Base-by-base conservation (phyloP, 2,329 filamentous ascomycete species). In the Epichloe glyceriae region DNA sequence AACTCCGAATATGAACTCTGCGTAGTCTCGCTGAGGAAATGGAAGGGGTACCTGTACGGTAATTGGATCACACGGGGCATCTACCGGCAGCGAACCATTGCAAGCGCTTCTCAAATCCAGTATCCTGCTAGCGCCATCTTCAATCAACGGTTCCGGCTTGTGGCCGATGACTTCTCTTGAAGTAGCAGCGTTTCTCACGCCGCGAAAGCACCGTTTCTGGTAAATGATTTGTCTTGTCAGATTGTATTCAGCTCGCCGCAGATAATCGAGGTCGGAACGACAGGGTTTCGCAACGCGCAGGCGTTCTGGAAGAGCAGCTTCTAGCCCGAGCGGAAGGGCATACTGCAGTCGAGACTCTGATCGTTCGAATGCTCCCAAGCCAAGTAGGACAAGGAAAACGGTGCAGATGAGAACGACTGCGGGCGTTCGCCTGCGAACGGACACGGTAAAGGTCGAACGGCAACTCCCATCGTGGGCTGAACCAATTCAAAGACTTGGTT, bases 1-100 rank as follows among this genome's bases (percentile, higher is more conserved):
- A 4, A 82, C 70, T 50, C 77, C 79, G 53, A 83, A 82, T 51
- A 78, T 62, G 43, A 80, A 69, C 48, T 80, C 70, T 0, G 69
- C 64, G 54, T 77, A 76, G 8, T 67, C 67, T 33, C 63, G 57
- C 33, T 60, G 58, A 0, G 72, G 70, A 47, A 71, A 71, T 1
- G 72, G 67, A 0, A 57, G 56, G 0, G 76, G 71, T 0, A 80
- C 74, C 3, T 66, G 58, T 6, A 82, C 59, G 0, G 64, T 58
- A 17, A 82, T 62, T 2, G 72, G 67, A 12, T 76, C 68, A 55
- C 71, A 67, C 1, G 50, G 43, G 19, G 35, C 34, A 7, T 52
- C 50, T 6, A 14, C 39, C 11, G 40, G 38, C 2, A 50, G 41
- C 17, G 55, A 46, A 5, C 56, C 55, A 33, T 55, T 52, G 45